Conservation (phyloP, 1,139 yeast genomes). For the Groenewaldozyma sp. region DNA sequence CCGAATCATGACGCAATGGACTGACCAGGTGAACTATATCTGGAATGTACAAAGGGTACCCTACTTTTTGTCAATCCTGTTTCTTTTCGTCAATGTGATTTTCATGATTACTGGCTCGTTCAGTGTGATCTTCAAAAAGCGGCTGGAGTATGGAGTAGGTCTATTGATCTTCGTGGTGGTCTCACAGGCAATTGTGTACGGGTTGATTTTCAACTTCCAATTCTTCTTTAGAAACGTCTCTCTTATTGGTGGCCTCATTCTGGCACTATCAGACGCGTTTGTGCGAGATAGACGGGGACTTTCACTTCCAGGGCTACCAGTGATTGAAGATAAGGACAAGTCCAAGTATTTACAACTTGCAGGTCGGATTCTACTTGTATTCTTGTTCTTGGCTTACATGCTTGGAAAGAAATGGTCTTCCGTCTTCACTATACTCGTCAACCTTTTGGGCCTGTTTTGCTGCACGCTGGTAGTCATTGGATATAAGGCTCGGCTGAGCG, state of each 20-base stretch:
- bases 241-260: slow-evolving; percentile 84
- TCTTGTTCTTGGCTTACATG: slow-evolving; percentile 80
- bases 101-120: slow-evolving; percentile 70
- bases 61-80: slow-evolving; percentile 63
- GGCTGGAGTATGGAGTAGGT: slow-evolving; percentile 62
- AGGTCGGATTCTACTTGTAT: slow-evolving; percentile 78
- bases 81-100: slow-evolving; percentile 54
- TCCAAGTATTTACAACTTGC: slow-evolving; percentile 81
- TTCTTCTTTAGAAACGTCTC: slow-evolving; percentile 82
- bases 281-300: slow-evolving; percentile 65
- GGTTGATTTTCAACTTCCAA: slow-evolving; percentile 70
- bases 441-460: slow-evolving; percentile 59
- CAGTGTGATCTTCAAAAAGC: slow-evolving; percentile 60
- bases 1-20: slow-evolving; percentile 83
- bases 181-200: slow-evolving; percentile 83
- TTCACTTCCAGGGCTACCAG: slow-evolving; percentile 85
- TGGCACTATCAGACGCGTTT: slow-evolving; percentile 85
- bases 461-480: slow-evolving; percentile 85
- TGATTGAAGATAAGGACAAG: slow-evolving; percentile 72
- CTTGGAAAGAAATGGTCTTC: slow-evolving; percentile 65
- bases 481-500: slow-evolving; percentile 85
- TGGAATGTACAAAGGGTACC: slow-evolving; percentile 76
- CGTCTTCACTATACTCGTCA: slow-evolving; percentile 52
- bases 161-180: slow-evolving; percentile 65
- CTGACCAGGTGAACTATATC: slow-evolving; percentile 79